Conservation (phyloP, 805 yeast species). For the Hanseniaspora guilliermondii region DNA sequence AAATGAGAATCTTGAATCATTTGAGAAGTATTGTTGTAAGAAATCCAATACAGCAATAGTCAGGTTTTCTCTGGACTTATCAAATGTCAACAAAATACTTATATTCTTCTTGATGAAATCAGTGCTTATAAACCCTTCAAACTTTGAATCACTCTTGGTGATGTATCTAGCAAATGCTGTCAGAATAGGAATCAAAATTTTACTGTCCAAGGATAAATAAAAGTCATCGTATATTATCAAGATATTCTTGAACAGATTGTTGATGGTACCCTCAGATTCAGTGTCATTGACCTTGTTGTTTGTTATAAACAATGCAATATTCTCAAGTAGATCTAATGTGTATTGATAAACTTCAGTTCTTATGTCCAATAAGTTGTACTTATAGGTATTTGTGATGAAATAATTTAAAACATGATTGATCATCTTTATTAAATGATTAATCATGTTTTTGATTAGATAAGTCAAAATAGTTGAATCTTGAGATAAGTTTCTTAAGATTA, state of each 20-base stretch:
- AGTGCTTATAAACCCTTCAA: background rate
- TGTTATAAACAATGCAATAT: conserved; percentile 67
- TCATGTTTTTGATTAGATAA: conserved; percentile 30
- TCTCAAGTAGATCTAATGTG: conserved; percentile 68
- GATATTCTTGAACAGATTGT: conserved; percentile 4
- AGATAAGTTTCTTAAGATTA: conserved; percentile 66
- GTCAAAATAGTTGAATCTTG: conserved; percentile 79
- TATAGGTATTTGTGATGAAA: background rate
- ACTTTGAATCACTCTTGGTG: conserved; percentile 31
- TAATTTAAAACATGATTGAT: background rate
- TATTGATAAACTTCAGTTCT: conserved; percentile 49
- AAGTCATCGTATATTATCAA: conserved; percentile 4
- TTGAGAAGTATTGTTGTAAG: conserved; percentile 62
- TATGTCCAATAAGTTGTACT: conserved; percentile 18
- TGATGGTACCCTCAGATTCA: conserved; percentile 3
- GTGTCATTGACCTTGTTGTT: conserved; percentile 58
- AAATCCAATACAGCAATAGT: conserved; percentile 65
- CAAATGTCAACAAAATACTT: conserved; percentile 35
- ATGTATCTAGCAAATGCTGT: conserved; percentile 70
- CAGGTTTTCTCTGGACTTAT: conserved; percentile 52
- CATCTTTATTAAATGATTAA: background rate
- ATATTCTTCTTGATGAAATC: conserved; percentile 6
- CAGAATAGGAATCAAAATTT: conserved; percentile 52
- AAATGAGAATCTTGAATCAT: conserved; percentile 47
- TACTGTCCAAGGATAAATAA: conserved; percentile 46